These are phyloP conservation scores for Chlamydomonas sp. DNA, from an alignment of 139 green algal genomes.

Conservation along the genomic window DNA sequence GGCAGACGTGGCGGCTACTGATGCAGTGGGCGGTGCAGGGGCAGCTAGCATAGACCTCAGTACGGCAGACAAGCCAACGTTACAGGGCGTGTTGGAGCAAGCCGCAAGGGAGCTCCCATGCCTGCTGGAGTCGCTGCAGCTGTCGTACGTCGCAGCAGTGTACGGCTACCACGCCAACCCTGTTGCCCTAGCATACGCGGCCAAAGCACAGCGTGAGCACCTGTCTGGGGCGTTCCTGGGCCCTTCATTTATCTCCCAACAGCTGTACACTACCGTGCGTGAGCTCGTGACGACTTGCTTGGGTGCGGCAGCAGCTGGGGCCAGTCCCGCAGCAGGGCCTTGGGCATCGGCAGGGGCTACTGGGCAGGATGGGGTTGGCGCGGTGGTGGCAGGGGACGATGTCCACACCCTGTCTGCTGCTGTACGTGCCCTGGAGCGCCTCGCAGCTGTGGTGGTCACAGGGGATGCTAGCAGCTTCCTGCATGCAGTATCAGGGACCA, in stretches of 20 bases:
- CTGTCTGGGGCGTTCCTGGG: neutral
- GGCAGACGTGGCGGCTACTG: too few relatives aligned
- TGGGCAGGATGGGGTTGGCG: neutral
- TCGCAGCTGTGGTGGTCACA: too few relatives aligned
- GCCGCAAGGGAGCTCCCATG: neutral
- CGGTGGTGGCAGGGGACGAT: too few relatives aligned
- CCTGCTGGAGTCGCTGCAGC: conserved; percentile 1
- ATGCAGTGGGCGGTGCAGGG: too few relatives aligned
- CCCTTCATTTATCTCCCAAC: neutral
- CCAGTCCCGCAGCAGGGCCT: neutral
- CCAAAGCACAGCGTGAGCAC: neutral
- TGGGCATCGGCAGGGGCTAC: neutral
- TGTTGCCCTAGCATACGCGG: neutral
- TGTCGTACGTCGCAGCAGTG: neutral
- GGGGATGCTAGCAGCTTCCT: too few relatives aligned
- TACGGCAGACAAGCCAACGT: neutral
- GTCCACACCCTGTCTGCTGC: too few relatives aligned
- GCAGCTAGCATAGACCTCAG: neutral
- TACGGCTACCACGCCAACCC: conserved; percentile 9
- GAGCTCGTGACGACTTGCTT: neutral
- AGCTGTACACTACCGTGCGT: neutral
- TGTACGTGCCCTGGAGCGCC: too few relatives aligned
- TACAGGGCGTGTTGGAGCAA: neutral
- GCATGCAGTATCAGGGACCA: too few relatives aligned
- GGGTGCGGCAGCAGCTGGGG: neutral